Percentiles rank a stretch among this genome's conserved stretches.
Evolutionary conservation across 2,329 filamentous ascomycete genomes (phyloP).

Genomic region (Beauveria scarabaeidicola): DNA sequence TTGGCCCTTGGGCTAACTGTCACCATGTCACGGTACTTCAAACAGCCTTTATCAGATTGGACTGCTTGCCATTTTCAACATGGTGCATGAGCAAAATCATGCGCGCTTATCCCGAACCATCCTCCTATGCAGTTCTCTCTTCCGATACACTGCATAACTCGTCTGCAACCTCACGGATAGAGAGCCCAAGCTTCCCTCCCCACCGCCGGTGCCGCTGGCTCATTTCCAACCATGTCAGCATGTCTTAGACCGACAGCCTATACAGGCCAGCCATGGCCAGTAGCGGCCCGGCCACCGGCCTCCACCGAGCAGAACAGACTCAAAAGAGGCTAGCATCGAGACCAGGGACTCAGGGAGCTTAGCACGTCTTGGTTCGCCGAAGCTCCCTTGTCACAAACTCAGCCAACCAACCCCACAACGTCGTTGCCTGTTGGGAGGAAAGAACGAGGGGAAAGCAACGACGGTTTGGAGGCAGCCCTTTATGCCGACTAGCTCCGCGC

Average conservation of each 20-base stretch:
- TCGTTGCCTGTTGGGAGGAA: background rate
- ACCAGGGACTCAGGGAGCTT: background rate
- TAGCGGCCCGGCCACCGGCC: background rate
- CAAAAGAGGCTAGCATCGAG: background rate
- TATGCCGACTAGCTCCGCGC: background rate
- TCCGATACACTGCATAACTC: background rate
- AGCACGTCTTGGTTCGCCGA: background rate
- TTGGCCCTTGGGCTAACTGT: background rate
- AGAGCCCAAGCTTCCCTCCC: background rate
- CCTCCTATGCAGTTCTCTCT: background rate
- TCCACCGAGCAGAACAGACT: background rate
- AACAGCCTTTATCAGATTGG: background rate
- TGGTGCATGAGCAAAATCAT: background rate
- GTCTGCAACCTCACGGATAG: too few relatives aligned
- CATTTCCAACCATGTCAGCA: conserved; percentile 5
- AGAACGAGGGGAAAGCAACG: background rate
- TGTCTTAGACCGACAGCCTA: too few relatives aligned
- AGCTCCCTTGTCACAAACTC: background rate
- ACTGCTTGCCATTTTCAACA: background rate
- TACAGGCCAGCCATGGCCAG: background rate
- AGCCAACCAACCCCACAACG: background rate
- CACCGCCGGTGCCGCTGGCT: background rate
- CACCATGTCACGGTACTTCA: background rate
- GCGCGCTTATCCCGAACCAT: background rate
- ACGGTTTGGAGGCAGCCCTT: background rate